Percentiles rank a stretch among this genome's conserved stretches.
Evolutionary conservation across 139 green algal genomes (phyloP).

Genomic region (Chlorella sorokiniana): DNA sequence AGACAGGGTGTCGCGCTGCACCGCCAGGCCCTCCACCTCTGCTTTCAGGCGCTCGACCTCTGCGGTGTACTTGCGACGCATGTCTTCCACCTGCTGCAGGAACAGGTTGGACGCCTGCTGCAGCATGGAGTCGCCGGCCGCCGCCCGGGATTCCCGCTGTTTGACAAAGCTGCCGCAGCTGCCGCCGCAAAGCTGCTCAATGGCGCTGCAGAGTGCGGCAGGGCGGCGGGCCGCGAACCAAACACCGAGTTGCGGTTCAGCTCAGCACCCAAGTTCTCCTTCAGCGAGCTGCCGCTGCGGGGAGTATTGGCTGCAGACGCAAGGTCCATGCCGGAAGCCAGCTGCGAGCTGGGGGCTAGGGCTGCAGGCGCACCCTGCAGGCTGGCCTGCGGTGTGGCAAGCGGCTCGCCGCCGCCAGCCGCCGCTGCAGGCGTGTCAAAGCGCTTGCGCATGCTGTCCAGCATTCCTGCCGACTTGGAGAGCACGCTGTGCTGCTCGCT

Average conservation of each 20-base stretch:
- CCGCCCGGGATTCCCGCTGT: not conserved
- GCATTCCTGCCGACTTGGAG: slow-evolving; percentile 11
- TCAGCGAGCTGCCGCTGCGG: not conserved
- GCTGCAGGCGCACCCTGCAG: not conserved
- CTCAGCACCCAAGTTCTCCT: slow-evolving; percentile 9
- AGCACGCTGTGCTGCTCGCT: slow-evolving; percentile 14
- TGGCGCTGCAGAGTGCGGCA: not conserved
- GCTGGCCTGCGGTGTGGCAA: not conserved
- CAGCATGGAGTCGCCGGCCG: slow-evolving; percentile 26
- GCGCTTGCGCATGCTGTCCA: slow-evolving; percentile 33
- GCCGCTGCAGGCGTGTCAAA: slow-evolving; percentile 18
- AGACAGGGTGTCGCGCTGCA: slow-evolving; percentile 33
- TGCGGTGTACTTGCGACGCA: slow-evolving; percentile 42
- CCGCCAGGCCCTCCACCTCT: slow-evolving; percentile 22
- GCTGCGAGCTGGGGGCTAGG: not conserved
- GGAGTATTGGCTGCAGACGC: not conserved
- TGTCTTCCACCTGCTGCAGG: slow-evolving; percentile 46
- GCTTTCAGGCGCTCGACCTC: slow-evolving; percentile 48
- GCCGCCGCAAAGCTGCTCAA: no score
- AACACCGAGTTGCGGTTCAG: not conserved
- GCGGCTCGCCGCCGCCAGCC: not conserved
- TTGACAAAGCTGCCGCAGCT: not conserved
- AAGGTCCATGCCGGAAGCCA: not conserved
- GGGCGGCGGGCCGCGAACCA: not conserved
- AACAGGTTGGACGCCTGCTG: slow-evolving; percentile 51